phyloP scores from a whole-genome alignment of 805 yeast genomes.

The Nakazawaea ishiwadae region DNA sequence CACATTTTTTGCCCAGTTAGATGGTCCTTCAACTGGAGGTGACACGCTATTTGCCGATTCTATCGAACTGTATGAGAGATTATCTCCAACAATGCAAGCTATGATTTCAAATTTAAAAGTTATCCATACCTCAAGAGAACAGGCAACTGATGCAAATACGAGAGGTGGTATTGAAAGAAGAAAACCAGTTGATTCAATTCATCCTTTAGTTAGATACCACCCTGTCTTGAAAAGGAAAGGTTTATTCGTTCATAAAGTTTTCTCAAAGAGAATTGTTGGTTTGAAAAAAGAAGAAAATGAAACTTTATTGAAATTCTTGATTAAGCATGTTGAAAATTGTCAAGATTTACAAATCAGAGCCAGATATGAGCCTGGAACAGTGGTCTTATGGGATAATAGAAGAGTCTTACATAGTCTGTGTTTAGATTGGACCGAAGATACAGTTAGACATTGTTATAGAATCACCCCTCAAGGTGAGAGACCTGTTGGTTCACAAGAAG shows the following conservation, averaged over 20 bases:
- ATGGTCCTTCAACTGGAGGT: conserved; percentile 63
- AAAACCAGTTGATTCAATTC: conserved; percentile 55
- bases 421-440: conserved; percentile 66
- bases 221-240: conserved; percentile 66
- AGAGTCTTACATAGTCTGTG: conserved; percentile 64
- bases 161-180: conserved; percentile 66
- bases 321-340: conserved; percentile 42
- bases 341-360: conserved; percentile 68
- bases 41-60: conserved; percentile 78
- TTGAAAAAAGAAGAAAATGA: conserved; percentile 71
- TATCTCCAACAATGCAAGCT: conserved; percentile 61
- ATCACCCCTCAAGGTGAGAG: conserved; percentile 71
- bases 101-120: conserved; percentile 59
- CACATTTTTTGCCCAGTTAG: conserved; percentile 62
- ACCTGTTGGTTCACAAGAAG: conserved; percentile 38
- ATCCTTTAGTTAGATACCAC: conserved; percentile 69
- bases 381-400: conserved; percentile 79
- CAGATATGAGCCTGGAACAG: conserved; percentile 64
- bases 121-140: conserved; percentile 66
- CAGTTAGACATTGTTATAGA: conserved; percentile 68
- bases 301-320: conserved; percentile 51
- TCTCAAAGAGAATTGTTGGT: conserved; percentile 65
- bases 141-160: conserved; percentile 51
- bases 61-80: conserved; percentile 63
- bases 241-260: conserved; percentile 53